These are phyloP conservation scores for Wickerhamomyces bovis DNA, from an alignment of 805 yeast species.

Conservation along the genomic window DNA sequence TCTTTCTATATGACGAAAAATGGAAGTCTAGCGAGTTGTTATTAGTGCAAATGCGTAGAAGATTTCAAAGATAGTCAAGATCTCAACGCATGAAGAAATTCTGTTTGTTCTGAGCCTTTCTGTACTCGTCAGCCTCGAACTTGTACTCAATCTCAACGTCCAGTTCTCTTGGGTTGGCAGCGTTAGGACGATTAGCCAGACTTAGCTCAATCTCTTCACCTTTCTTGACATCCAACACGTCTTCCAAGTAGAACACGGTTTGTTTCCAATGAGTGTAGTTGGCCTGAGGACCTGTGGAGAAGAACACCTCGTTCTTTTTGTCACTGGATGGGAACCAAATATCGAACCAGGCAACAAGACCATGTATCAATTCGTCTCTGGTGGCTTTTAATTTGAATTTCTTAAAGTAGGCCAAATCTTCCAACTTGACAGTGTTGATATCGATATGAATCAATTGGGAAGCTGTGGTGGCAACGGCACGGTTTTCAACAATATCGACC, in stretches of 20 bases:
- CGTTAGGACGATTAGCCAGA: slow-evolving; percentile 72
- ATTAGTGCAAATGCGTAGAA: no score
- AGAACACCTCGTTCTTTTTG: slow-evolving; percentile 52
- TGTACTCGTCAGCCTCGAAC: slow-evolving; percentile 37
- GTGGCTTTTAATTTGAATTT: slow-evolving; percentile 68
- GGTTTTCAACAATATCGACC: slow-evolving; percentile 88
- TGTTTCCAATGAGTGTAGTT: slow-evolving; percentile 99
- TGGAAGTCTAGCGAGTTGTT: no score
- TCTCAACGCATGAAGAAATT: slow-evolving; percentile 63
- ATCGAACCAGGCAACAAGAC: slow-evolving; percentile 91
- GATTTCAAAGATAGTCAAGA: no score
- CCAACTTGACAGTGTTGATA: slow-evolving; percentile 80
- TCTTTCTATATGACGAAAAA: no score
- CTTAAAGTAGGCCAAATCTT: slow-evolving; percentile 70
- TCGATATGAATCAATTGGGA: slow-evolving; percentile 74
- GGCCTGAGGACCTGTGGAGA: slow-evolving; percentile 93
- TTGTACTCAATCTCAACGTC: slow-evolving; percentile 65
- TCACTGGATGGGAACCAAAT: slow-evolving; percentile 70
- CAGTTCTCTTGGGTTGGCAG: slow-evolving; percentile 77
- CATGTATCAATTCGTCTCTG: slow-evolving; percentile 80
- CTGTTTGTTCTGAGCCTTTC: slow-evolving; percentile 54
- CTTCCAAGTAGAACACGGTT: slow-evolving; percentile 84
- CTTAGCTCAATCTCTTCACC: slow-evolving; percentile 75
- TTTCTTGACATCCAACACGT: slow-evolving; percentile 66
- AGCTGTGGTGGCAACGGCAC: slow-evolving; percentile 68